A percentile compares a stretch with the other conserved stretches of the same genome.
Conservation (phyloP, 257 asterid species). For the Leptodermis oblonga region DNA sequence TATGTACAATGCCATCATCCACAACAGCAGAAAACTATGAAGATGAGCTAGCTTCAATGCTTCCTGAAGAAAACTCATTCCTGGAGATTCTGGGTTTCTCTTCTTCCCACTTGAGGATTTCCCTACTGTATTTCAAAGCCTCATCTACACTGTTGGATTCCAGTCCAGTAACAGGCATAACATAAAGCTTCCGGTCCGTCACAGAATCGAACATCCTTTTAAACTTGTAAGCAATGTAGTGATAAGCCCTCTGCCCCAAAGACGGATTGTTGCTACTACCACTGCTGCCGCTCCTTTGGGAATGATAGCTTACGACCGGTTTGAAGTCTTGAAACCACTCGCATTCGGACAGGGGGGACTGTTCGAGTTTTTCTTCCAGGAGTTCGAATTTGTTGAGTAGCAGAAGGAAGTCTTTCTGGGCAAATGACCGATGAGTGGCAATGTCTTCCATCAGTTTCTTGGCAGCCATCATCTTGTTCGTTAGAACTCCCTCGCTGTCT, state of each 20-base stretch:
- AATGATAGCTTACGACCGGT: constrained; percentile 55
- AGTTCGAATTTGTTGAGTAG: constrained; percentile 78
- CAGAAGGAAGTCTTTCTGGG: constrained; percentile 56
- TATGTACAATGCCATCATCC: background rate
- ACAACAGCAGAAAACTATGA: constrained; percentile 20
- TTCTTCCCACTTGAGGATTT: constrained; percentile 71
- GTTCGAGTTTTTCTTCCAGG: constrained; percentile 61
- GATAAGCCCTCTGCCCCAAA: constrained; percentile 69
- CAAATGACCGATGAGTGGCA: constrained; percentile 48
- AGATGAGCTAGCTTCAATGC: constrained; percentile 60
- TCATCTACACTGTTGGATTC: constrained; percentile 63
- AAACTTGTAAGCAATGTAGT: constrained; percentile 67
- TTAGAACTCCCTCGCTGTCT: constrained; percentile 46
- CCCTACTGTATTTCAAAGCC: constrained; percentile 55
- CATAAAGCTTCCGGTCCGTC: constrained; percentile 57
- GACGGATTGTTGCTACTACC: constrained; percentile 40
- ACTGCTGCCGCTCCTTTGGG: constrained; percentile 24
- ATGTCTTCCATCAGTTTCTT: constrained; percentile 58
- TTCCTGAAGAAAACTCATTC: constrained; percentile 51
- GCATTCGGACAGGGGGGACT: constrained; percentile 54
- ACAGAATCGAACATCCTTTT: constrained; percentile 48
- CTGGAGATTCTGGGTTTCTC: constrained; percentile 32
- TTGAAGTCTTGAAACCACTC: constrained; percentile 78
- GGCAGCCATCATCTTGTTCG: constrained; percentile 66
- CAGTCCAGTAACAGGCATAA: constrained; percentile 58